Evolutionary conservation across 257 asterid species (phyloP).

Genomic region (Solanum clarkiae): DNA sequence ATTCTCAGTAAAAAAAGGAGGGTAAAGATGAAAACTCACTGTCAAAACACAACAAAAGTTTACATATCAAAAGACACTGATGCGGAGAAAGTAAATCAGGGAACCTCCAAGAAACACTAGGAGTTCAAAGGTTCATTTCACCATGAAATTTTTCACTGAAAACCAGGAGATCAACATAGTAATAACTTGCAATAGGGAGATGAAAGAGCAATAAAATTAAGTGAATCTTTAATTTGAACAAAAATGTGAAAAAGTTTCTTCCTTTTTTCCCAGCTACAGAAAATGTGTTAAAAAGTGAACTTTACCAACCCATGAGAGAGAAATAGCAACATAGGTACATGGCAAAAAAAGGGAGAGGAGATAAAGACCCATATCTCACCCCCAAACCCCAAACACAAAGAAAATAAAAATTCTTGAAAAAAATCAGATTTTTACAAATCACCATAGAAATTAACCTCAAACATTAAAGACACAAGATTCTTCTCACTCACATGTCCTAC

Average conservation of each 20-base stretch:
- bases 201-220: not conserved
- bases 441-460: not conserved
- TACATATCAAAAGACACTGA: not conserved
- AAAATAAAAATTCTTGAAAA: not conserved
- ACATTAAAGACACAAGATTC: not conserved
- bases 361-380: not conserved
- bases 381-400: not conserved
- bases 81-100: not conserved
- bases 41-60: not conserved
- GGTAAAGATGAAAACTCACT: not conserved
- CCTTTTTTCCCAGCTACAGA: not conserved
- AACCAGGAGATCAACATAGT: not conserved
- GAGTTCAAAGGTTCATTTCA: not conserved
- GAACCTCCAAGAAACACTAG: not conserved
- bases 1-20: not conserved
- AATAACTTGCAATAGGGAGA: not conserved
- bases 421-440: not conserved
- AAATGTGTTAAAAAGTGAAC: conserved; percentile 10
- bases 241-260: not conserved
- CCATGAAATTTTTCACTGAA: not conserved
- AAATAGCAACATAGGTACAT: not conserved
- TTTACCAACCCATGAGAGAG: conserved; percentile 9
- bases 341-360: conserved; percentile 3
- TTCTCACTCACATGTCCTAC: not conserved
- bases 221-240: not conserved